A percentile compares a stretch with the other conserved stretches of the same genome.
phyloP scores from a whole-genome alignment of 202 grass and related monocot genomes.

The Carex arenaria region DNA sequence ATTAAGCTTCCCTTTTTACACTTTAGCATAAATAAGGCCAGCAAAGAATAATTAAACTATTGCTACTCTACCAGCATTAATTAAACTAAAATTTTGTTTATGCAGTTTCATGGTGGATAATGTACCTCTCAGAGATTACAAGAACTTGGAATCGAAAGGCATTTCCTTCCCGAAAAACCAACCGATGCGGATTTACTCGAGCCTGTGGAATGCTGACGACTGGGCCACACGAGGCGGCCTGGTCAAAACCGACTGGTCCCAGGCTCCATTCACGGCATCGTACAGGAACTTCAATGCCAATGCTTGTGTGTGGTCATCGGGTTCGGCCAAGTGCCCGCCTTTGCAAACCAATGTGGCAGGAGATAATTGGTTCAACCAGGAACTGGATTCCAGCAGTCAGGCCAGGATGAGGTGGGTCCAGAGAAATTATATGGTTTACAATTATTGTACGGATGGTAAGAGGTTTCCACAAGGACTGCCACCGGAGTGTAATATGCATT shows the following conservation, averaged over 20 bases:
- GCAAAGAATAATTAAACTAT: not conserved
- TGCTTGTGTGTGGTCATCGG: constrained; percentile 47
- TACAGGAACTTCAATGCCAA: constrained; percentile 49
- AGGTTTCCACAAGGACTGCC: constrained; percentile 48
- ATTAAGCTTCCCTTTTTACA: not conserved
- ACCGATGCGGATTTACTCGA: constrained; percentile 77
- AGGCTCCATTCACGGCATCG: constrained; percentile 60
- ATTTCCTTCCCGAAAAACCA: constrained; percentile 78
- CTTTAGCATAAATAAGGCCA: not conserved
- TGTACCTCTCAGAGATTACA: constrained; percentile 75
- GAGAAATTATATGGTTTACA: constrained; percentile 86
- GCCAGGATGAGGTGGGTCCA: constrained; percentile 64
- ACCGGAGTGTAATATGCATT: constrained; percentile 55
- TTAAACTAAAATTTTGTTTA: not conserved
- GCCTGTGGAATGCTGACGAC: constrained; percentile 85
- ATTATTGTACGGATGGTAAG: constrained; percentile 83
- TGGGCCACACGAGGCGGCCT: constrained; percentile 85
- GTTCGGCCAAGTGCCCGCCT: constrained; percentile 35
- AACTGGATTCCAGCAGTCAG: constrained; percentile 58
- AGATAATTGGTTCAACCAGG: constrained; percentile 67
- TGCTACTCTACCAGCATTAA: not conserved
- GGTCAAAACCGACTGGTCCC: constrained; percentile 80
- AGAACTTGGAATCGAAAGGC: constrained; percentile 58
- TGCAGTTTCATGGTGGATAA: constrained; percentile 86
- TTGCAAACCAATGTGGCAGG: constrained; percentile 29